Percentiles rank a stretch among this genome's conserved stretches.
Conservation (phyloP, 495 filamentous ascomycete species). For the Penicillium simplicissimum region DNA sequence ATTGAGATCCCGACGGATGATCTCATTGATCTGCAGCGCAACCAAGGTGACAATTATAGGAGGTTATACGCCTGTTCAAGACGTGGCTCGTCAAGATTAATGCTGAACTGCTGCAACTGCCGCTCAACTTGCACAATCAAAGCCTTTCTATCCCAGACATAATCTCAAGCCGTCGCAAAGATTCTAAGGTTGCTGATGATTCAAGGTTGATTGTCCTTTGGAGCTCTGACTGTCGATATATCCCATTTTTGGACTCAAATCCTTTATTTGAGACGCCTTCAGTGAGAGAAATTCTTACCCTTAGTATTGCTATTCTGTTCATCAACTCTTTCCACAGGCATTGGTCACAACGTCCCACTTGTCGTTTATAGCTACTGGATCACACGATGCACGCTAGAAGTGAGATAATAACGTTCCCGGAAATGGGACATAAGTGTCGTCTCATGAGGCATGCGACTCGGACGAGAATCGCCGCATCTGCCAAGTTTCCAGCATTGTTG, state of each 20-base stretch:
- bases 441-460: background rate
- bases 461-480: background rate
- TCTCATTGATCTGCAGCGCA: background rate
- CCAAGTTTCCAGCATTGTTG: background rate
- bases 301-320: too few relatives aligned
- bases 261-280: background rate
- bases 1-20: background rate
- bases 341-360: background rate
- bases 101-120: background rate
- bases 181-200: background rate
- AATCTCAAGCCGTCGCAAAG: background rate
- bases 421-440: background rate
- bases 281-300: too few relatives aligned
- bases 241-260: background rate
- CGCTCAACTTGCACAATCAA: background rate
- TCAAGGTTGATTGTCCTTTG: background rate
- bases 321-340: background rate
- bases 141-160: background rate
- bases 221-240: background rate
- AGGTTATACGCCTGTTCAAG: background rate
- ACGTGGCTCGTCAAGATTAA: background rate
- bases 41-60: background rate
- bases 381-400: background rate
- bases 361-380: background rate
- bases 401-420: background rate